These are phyloP conservation scores for Vigna reflexopilosa DNA, from an alignment of 306 rosid species.

Conservation along the genomic window DNA sequence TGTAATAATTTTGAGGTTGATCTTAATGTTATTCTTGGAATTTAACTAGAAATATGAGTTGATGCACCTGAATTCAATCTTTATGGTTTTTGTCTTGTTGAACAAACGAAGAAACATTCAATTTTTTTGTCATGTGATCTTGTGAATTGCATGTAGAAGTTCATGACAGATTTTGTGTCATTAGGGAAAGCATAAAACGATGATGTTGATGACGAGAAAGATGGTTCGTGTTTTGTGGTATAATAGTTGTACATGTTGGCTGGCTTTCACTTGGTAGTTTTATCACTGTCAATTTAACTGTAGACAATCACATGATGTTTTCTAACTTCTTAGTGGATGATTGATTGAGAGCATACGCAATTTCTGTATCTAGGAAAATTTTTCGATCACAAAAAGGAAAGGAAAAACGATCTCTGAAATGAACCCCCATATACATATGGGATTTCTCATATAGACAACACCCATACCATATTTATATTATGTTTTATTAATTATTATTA, in stretches of 20 bases:
- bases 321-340: slow-evolving; percentile 20
- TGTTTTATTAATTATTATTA: too few species aligned
- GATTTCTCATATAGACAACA: too few species aligned
- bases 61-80: not conserved
- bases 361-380: not conserved
- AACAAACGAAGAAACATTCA: slow-evolving; percentile 39
- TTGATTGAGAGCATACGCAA: not conserved
- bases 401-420: too few species aligned
- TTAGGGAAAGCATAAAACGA: slow-evolving; percentile 36
- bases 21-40: slow-evolving; percentile 24
- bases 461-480: too few species aligned
- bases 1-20: slow-evolving; percentile 29
- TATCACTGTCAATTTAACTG: not conserved
- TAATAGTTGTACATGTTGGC: not conserved
- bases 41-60: slow-evolving; percentile 34
- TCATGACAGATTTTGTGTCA: not conserved
- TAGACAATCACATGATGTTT: slow-evolving; percentile 40
- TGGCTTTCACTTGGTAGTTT: slow-evolving; percentile 21
- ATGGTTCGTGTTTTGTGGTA: slow-evolving; percentile 34
- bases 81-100: not conserved
- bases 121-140: slow-evolving; percentile 41
- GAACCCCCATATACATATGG: too few species aligned
- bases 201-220: slow-evolving; percentile 43
- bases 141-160: slow-evolving; percentile 7
- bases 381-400: not conserved